Evolutionary conservation across 2,329 filamentous ascomycete species (phyloP).

Genomic region (Aspergillus quadrilineatus): DNA sequence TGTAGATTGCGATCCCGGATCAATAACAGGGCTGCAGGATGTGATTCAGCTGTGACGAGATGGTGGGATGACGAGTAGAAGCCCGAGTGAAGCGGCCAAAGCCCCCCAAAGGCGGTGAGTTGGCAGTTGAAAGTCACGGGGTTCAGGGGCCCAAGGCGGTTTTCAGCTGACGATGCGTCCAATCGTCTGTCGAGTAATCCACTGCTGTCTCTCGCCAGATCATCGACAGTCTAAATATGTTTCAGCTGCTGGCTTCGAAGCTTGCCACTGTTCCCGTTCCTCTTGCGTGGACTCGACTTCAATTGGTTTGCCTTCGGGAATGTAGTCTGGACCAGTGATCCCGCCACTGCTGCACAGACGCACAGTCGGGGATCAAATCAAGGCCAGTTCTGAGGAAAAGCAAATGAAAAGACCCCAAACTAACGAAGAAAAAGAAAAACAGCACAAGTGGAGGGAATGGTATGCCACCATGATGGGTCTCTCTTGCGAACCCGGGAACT

Average conservation of each 20-base stretch:
- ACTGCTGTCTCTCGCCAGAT: neutral
- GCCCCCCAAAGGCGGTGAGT: neutral
- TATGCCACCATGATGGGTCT: conserved; percentile 1
- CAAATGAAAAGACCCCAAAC: conserved; percentile 8
- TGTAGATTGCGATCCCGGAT: neutral
- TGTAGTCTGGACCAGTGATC: conserved; percentile 2
- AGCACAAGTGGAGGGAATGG: conserved; percentile 1
- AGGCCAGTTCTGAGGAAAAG: conserved; percentile 5
- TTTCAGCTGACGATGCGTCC: neutral
- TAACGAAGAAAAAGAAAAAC: conserved; percentile 5
- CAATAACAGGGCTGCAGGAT: neutral
- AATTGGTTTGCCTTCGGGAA: conserved; percentile 3
- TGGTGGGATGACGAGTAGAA: too few species aligned
- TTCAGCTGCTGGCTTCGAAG: conserved; percentile 2
- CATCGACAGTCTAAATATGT: neutral
- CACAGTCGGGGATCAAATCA: conserved; percentile 13
- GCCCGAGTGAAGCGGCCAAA: too few species aligned
- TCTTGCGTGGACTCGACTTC: neutral
- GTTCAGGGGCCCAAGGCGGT: neutral
- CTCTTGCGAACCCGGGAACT: conserved; percentile 9
- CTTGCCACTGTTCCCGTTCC: neutral
- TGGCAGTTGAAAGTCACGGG: neutral
- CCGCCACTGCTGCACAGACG: conserved; percentile 8
- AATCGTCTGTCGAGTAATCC: neutral
- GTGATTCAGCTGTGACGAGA: neutral